Conservation (phyloP, 1,284 basidiomycete genomes). For the Ceratobasidium sp. region DNA sequence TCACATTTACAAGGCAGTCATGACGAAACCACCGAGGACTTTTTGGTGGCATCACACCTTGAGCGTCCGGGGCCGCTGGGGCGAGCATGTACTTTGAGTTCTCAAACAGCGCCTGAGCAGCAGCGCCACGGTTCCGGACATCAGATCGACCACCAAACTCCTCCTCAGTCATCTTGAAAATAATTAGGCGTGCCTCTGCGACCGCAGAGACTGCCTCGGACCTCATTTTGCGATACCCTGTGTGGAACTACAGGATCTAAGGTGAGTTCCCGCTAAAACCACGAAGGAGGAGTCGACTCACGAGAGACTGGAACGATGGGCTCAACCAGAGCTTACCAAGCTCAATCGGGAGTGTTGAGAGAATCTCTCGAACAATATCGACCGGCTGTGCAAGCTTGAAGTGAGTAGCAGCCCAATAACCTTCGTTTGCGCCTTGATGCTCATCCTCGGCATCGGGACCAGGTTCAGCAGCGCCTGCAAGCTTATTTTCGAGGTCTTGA, state of each 20-base stretch:
- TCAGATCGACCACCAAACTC: neutral
- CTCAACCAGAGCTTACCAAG: neutral
- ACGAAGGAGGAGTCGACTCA: neutral
- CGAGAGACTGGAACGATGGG: neutral
- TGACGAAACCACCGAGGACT: neutral
- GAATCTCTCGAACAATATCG: neutral
- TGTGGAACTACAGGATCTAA: neutral
- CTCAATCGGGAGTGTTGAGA: neutral
- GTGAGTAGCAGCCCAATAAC: neutral
- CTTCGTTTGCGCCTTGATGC: neutral
- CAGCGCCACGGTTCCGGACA: neutral
- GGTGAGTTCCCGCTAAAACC: neutral
- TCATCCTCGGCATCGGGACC: neutral
- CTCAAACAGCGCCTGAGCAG: neutral
- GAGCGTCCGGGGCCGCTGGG: no score
- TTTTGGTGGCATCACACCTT: no score
- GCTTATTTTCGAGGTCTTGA: neutral
- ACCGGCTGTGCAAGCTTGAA: neutral
- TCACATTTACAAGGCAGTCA: neutral
- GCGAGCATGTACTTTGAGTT: neutral
- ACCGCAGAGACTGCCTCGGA: neutral
- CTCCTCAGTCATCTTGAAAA: neutral
- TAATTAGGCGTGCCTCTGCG: neutral
- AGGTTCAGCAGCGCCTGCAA: neutral
- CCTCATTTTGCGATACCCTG: neutral